These are phyloP conservation scores for Neurospora sp. DNA, from an alignment of 495 filamentous ascomycete species.

Conservation along the genomic window DNA sequence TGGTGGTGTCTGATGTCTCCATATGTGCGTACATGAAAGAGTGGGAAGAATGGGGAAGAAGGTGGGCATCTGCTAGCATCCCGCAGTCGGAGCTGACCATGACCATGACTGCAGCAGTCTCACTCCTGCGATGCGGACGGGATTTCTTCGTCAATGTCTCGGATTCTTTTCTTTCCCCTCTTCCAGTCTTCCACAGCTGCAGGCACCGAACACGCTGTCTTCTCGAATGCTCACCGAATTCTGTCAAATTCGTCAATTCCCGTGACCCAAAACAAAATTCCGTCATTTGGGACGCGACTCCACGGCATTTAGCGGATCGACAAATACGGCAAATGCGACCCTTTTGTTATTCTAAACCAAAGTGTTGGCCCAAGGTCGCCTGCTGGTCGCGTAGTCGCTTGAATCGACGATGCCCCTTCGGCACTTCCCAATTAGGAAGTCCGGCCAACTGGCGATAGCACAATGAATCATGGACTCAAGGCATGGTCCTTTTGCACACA, in stretches of 20 bases:
- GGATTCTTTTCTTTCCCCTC: neutral
- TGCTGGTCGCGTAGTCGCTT: neutral
- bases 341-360: neutral
- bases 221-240: neutral
- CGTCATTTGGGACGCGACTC: neutral
- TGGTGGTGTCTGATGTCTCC: neutral
- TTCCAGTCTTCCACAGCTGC: neutral
- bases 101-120: neutral
- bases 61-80: neutral
- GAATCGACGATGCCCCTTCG: neutral
- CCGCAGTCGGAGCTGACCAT: neutral
- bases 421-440: neutral
- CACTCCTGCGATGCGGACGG: neutral
- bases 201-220: neutral
- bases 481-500: neutral
- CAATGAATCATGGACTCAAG: neutral
- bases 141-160: neutral
- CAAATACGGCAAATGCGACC: neutral
- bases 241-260: neutral
- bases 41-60: neutral
- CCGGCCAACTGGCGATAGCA: neutral
- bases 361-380: no score
- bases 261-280: neutral
- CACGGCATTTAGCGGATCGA: neutral
- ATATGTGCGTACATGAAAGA: neutral